Conservation (phyloP, 1,139 yeast genomes). For the Geotrichum restrictum region DNA sequence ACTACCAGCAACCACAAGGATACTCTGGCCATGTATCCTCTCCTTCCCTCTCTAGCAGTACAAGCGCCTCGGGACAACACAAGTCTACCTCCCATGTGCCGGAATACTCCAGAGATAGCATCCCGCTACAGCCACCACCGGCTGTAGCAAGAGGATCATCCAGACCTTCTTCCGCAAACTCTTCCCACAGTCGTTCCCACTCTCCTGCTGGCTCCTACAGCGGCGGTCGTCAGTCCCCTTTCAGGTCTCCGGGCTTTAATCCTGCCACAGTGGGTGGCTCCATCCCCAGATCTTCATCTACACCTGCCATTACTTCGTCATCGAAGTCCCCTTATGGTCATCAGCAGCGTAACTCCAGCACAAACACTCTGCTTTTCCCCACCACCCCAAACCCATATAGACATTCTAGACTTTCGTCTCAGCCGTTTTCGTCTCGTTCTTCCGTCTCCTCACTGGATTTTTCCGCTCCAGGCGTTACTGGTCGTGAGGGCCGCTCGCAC, state of each 20-base stretch:
- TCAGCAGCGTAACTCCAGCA: conserved; percentile 12
- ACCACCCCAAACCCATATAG: conserved; percentile 1
- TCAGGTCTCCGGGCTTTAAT: background rate
- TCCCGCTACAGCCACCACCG: conserved; percentile 11
- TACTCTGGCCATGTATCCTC: background rate
- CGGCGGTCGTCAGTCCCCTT: conserved; percentile 4
- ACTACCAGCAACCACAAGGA: background rate
- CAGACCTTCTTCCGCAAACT: conserved; percentile 5
- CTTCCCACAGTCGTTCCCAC: conserved; percentile 2
- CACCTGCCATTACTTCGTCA: conserved; percentile 11
- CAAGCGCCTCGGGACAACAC: background rate
- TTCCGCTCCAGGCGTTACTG: conserved; percentile 11
- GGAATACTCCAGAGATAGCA: background rate
- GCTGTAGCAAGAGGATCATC: background rate
- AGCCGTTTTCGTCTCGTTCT: conserved; percentile 15
- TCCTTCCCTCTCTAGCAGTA: background rate
- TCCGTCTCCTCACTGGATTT: conserved; percentile 16
- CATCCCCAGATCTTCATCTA: conserved; percentile 17
- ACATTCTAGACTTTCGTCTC: conserved; percentile 5
- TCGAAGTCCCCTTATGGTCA: conserved; percentile 13
- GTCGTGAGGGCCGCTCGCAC: conserved; percentile 17
- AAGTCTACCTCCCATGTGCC: background rate
- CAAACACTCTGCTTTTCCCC: conserved; percentile 1
- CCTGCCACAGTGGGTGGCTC: conserved; percentile 5
- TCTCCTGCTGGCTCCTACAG: conserved; percentile 6